Base-by-base conservation (phyloP, 1,139 yeast species). In the Lodderomyces pseudojiufengensis region DNA sequence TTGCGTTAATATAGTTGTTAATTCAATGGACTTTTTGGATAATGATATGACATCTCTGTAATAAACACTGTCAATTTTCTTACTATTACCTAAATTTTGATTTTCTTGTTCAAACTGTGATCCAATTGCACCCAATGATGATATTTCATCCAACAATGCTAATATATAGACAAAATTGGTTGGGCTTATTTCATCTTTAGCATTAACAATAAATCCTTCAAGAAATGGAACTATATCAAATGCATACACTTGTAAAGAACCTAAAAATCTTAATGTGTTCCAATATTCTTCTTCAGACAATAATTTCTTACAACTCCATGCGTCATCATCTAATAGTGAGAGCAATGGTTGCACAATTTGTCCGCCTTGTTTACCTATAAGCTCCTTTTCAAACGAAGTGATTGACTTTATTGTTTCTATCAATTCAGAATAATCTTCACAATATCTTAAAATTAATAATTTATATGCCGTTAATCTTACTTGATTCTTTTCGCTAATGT, bases 71-170 rank as follows among this genome's bases (percentile, higher is more conserved):
- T 27, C 24, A 5, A n/a, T 27, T 12, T 25, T 27, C 32, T 63
- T 25, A 31, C 61, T 57, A 26, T 38, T 37, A 9, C 36, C 39
- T 23, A 29, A 27, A 11, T 35, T 37, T 27, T 69, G 80, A 42
- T 63, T 66, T 41, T 77, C 80, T 48, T 78, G 84, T 55, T 84
- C 95, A 73, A 77, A 77, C 54, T 77, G 84, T 7, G 88, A 81
- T 5, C 88, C 94, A 37, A 81, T 65, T 0, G 95, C 88, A 3
- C 95, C 95, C 32, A 82, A 76, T 1, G 90, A 83, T 0, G 95
- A 84, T 16, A 87, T 71, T 45, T 85, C 95, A 54, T 86, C 95
- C 30, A 86, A 61, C 16, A 85, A 61, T 1, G 88, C 90, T 29
- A 88, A 62, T 12, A 82, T 52, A 44, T 76, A 69, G 73, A 82